Base-by-base conservation (phyloP, 108 stramenopile species). In the Cyclotella kingstonii region DNA sequence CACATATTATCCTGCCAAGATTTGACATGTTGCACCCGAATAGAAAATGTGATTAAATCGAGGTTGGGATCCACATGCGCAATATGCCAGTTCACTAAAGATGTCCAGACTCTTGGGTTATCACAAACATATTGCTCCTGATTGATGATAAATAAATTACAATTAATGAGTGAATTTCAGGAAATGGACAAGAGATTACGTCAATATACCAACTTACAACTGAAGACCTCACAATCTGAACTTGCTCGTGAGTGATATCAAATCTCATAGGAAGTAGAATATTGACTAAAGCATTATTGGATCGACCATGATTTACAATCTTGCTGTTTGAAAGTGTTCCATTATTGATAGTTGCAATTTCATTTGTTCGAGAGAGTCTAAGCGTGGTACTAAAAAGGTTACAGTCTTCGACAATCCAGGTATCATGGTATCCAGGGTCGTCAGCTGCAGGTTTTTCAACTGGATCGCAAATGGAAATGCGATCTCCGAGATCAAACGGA, bases 371-470 rank as follows among this genome's bases (percentile, higher is more conserved):
- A 10, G 65, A 69, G 26, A 74, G 75, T 25, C 91, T 63, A 7
- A 93, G 60, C 9, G 88, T 89, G 17, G 88, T 93, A 36, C 64
- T 68, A 21, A 70, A 84, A 19, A 93, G 72, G 35, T 80, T 81
- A 55, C 86, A 67, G 73, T 85, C 87, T 65, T 89, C 90, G 18
- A 91, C 90, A 66, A 89, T 67, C 90, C 90, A 91, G 19, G 80
- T 73, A 15, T 76, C 63, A 22, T 8, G 15, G 40, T 57, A 66
- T 6, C 67, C 79, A 1, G 77, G 58, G 54, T 63, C 50, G 43
- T 70, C 36, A 47, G 54, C 35, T 26, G 38, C 41, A 2, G 73
- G 68, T 35, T 41, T 55, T 0, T 50, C 79, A 19, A 58, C 50
- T 3, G 70, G 42, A 33, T 79, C 70, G 17, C 55, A 30, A 59